Conservation (phyloP, 2,329 filamentous ascomycete genomes). For the Nemania serpens region DNA sequence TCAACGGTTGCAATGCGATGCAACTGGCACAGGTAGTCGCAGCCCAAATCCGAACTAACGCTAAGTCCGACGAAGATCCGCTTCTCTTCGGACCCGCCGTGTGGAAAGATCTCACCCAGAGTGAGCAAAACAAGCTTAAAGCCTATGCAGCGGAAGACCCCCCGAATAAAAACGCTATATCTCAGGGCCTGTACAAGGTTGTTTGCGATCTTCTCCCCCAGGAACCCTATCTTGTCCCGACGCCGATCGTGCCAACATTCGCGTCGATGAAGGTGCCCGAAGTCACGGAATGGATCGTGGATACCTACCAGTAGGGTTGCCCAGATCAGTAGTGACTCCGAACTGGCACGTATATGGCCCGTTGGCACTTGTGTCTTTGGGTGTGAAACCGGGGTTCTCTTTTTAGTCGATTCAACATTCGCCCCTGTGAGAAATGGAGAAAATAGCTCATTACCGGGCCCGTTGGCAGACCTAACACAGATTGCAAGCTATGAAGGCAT, state of each 20-base stretch:
- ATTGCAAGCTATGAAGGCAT: too few relatives aligned
- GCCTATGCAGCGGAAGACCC: neutral
- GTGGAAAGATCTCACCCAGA: neutral
- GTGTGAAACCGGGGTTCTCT: too few relatives aligned
- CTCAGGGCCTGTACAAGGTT: neutral
- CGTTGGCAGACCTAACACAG: too few relatives aligned
- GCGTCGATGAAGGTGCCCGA: neutral
- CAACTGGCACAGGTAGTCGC: neutral
- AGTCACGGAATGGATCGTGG: neutral
- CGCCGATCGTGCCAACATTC: neutral
- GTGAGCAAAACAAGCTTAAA: neutral
- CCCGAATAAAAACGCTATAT: neutral
- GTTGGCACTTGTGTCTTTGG: too few relatives aligned
- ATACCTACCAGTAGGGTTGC: neutral
- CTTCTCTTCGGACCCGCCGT: neutral
- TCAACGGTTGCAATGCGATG: neutral
- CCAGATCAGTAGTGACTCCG: too few relatives aligned
- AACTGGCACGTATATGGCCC: too few relatives aligned
- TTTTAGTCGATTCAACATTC: too few relatives aligned
- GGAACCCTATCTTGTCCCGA: neutral
- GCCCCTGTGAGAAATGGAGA: too few relatives aligned
- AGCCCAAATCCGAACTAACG: neutral
- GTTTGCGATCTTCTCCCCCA: neutral
- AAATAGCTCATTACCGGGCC: too few relatives aligned
- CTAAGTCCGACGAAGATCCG: neutral